Evolutionary conservation across 2,329 filamentous ascomycete species (phyloP).

Genomic region (Nannizziopsis arthrosporioides): DNA sequence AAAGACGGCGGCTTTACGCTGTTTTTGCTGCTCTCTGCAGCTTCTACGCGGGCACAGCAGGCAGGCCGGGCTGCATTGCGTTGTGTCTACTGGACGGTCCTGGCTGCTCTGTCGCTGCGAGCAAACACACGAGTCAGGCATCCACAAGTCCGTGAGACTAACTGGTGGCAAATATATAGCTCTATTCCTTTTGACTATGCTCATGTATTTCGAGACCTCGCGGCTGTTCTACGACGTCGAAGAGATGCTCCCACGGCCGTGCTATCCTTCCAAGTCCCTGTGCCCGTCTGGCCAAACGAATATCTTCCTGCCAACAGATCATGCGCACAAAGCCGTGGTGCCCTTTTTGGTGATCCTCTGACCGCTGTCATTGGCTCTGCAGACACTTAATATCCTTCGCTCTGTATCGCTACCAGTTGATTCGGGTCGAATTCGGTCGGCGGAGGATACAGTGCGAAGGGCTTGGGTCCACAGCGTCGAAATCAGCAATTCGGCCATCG

Average conservation of each 20-base stretch:
- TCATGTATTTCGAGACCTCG: too few species aligned
- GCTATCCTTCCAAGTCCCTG: background rate
- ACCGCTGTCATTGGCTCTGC: background rate
- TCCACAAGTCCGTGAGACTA: too few species aligned
- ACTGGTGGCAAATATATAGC: too few species aligned
- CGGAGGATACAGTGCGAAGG: background rate
- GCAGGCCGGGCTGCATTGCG: background rate
- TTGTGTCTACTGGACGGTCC: too few species aligned
- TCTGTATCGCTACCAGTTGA: background rate
- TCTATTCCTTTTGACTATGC: too few species aligned
- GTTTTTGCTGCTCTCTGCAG: background rate
- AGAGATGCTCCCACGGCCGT: background rate
- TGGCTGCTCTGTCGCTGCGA: too few species aligned
- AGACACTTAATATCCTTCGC: background rate
- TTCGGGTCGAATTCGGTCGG: background rate
- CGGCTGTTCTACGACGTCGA: background rate
- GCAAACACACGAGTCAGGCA: too few species aligned
- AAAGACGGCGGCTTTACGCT: too few species aligned
- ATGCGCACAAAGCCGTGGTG: background rate
- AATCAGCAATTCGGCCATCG: background rate
- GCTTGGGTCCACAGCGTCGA: background rate
- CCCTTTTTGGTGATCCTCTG: background rate
- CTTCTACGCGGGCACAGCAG: background rate
- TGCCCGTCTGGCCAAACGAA: background rate
- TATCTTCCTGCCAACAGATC: constrained; percentile 3